Evolutionary conservation across 75 land plant species (phyloP).

Genomic region (Pinus taeda): DNA sequence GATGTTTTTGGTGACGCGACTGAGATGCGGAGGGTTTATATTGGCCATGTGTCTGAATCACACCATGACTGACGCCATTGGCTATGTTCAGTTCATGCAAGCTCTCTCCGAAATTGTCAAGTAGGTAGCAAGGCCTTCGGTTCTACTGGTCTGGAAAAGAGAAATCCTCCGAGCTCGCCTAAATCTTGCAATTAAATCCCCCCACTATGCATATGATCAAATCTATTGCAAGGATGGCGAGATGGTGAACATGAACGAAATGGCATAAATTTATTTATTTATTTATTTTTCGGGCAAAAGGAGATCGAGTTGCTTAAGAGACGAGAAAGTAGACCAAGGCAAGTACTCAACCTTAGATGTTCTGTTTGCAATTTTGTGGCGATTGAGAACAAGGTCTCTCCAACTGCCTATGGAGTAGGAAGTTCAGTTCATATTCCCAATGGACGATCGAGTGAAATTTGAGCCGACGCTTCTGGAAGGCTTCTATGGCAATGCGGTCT

Average conservation of each 20-base stretch:
- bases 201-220: neutral
- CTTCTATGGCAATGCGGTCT: too few relatives aligned
- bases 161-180: neutral
- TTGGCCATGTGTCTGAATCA: slow-evolving; percentile 38
- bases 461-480: too few relatives aligned
- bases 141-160: slow-evolving; percentile 41
- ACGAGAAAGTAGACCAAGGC: neutral
- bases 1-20: slow-evolving; percentile 33
- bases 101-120: slow-evolving; percentile 44
- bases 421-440: too few relatives aligned
- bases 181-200: too few relatives aligned
- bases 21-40: slow-evolving; percentile 49
- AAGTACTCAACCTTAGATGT: too few relatives aligned
- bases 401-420: too few relatives aligned
- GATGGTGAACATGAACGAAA: neutral
- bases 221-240: neutral
- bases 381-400: too few relatives aligned
- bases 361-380: too few relatives aligned
- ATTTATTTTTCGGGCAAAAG: slow-evolving; percentile 34
- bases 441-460: too few relatives aligned
- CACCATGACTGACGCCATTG: slow-evolving; percentile 40
- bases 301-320: slow-evolving; percentile 14
- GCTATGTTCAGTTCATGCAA: slow-evolving; percentile 45
- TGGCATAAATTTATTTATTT: slow-evolving; percentile 17
- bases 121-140: neutral